Evolutionary conservation across 257 asterid genomes (phyloP).

Genomic region (Cynanchum wilfordii): DNA sequence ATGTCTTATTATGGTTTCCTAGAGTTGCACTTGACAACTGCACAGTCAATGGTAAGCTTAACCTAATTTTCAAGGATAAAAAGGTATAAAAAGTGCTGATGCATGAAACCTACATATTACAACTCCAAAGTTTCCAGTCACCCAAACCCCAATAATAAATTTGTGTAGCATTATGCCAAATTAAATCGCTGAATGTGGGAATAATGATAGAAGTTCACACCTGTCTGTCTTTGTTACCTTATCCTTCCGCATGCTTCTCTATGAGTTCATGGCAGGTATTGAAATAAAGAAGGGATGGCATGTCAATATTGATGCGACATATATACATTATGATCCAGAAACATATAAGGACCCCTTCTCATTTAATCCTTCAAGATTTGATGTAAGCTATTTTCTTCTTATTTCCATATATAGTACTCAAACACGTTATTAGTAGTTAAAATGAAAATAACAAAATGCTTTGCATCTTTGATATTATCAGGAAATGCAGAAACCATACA

Average conservation of each 20-base stretch:
- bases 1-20: slow-evolving; percentile 57
- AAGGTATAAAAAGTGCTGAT: background rate
- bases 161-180: background rate
- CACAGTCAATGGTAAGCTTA: slow-evolving; percentile 43
- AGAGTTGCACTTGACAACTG: slow-evolving; percentile 47
- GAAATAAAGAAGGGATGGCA: slow-evolving; percentile 66
- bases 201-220: background rate
- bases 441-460: background rate
- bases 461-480: slow-evolving; percentile 7
- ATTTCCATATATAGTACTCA: background rate
- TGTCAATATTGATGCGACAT: slow-evolving; percentile 55
- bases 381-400: slow-evolving; percentile 26
- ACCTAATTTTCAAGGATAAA: background rate
- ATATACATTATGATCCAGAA: slow-evolving; percentile 53
- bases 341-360: slow-evolving; percentile 37
- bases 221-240: background rate
- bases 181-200: background rate
- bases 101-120: background rate
- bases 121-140: background rate
- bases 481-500: slow-evolving; percentile 58
- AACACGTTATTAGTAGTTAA: background rate
- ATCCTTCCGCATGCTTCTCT: background rate
- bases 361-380: slow-evolving; percentile 63
- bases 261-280: slow-evolving; percentile 33
- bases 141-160: background rate